Base-by-base conservation (phyloP, 1,139 yeast genomes). In the Meyerozyma carpophila region DNA sequence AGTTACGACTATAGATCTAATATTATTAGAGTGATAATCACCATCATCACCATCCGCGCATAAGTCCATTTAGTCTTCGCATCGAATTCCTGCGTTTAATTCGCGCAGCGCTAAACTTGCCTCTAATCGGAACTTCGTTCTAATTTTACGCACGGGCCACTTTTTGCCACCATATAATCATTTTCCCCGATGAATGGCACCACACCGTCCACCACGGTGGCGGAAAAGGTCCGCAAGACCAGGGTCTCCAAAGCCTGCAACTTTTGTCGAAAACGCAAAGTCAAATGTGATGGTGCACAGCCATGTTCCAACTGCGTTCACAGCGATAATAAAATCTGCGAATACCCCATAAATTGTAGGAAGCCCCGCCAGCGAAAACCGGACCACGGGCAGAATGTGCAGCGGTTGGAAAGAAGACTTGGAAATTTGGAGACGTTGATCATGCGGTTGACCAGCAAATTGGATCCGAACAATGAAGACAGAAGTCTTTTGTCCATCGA, bases 301-400 rank as follows among this genome's bases (percentile, higher is more conserved):
- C 63, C 62, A 1, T 62, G 66, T 27, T 41, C 51, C 29, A 56
- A 57, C 44, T 62, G 66, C 42, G 32, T 41, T n/a, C 45, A 42
- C 14, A 66, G 66, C 45, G 37, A 47, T 54, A 4, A 59, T 55
- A 21, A 51, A 14, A 57, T 56, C 16, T 59, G 74, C 49, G 49
- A 47, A n/a, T 61, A 61, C 47, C 37, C 37, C 26, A 11, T 18
- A 13, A 34, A 16, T 10, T 14, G 14, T 8, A 24, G 26, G 8
- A 34, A 34, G 16, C 37, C 37, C 21, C 25, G 37, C 11, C 26
- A 20, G 26, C n/a, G 37, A 6, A 34, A 34, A 34, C 26, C 10
- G 4, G 26, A 10, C 13, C 37, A 20, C 3, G 16, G 26, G 4
- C 25, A 20, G 37, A 21, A 8, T 7, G 26, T 34, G 8, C 13